Base-by-base conservation (phyloP, 164 flowering plant genomes). In the Cinnamomum micranthum region DNA sequence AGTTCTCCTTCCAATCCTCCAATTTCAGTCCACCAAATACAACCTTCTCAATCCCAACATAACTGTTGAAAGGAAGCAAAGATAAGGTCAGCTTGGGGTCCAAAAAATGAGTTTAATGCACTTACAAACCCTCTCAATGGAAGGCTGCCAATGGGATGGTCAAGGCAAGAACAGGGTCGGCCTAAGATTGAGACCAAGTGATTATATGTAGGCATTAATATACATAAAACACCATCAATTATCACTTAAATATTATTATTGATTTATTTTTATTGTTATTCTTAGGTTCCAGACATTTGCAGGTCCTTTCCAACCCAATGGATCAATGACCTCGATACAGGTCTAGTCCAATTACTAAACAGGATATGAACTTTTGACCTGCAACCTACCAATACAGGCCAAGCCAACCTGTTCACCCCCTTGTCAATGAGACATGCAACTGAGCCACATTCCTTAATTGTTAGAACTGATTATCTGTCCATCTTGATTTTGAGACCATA, bases 1-100 rank as follows among this genome's bases (percentile, higher is more conserved):
- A 71, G 73, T 82, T 82, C 79, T 92, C 94, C 74, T 86, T 92
- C 98, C 99, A 93, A 73, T 73, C 86, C 84, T 92, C 96, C 73
- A 87, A 89, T 79, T 90, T 92, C 31, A 86, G 76, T 71, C 98
- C 97, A 50, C 99, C 99, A 88, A 95, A 92, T 60, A 85, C 87
- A 78, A 93, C 69, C 80, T 91, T 91, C 81, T 92, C 93, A 15
- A 93, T 95, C 69, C 99, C 99, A 11, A 95, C 78, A 70, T 78
- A 87, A 78, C 98, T 93, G 92, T 73, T 55, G 27, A 66, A 51
- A 71, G 2, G 27, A 62, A 69, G 19, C 9, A 24, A 62, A 27
- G 15, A 7, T 33, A 14, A 15, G 10, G 33, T 58, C 59, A 76
- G 55, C 3, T 24, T 24, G 2, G 22, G 47, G 11, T 27, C 1